Conservation (phyloP, 129 eudicot species). For the Ambrosia artemisiifolia region DNA sequence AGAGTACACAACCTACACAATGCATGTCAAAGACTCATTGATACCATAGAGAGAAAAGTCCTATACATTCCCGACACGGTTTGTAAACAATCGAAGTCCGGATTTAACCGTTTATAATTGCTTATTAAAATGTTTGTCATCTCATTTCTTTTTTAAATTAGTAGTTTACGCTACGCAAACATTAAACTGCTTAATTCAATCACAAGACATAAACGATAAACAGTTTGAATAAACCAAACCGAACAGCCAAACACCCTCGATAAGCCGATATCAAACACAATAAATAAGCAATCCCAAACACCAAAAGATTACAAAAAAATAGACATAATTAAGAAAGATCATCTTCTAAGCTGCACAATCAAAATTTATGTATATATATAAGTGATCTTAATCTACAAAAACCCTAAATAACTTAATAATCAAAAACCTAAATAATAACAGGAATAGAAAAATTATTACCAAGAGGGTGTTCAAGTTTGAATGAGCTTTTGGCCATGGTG, state of each 20-base stretch:
- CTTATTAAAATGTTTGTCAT: too few species aligned
- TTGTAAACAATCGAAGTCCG: not conserved
- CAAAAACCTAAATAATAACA: too few species aligned
- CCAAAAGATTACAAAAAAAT: not conserved
- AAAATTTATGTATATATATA: not conserved
- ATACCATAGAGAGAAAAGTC: not conserved
- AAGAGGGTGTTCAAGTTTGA: conserved; percentile 82
- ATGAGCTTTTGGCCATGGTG: conserved; percentile 77
- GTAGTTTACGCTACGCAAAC: not conserved
- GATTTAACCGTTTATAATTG: too few species aligned
- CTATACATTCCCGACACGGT: not conserved
- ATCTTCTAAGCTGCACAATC: not conserved
- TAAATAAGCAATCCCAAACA: not conserved
- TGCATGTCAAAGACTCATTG: not conserved
- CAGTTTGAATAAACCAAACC: not conserved
- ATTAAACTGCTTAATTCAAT: not conserved
- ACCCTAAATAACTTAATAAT: too few species aligned
- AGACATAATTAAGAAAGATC: not conserved
- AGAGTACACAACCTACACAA: not conserved
- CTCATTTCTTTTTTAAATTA: not conserved
- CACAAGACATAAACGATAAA: not conserved
- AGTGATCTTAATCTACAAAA: too few species aligned
- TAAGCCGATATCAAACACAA: not conserved
- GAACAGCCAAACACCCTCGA: not conserved
- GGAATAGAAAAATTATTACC: conserved; percentile 37